These are phyloP conservation scores for Pichia inconspicua DNA, from an alignment of 1,139 yeast genomes.

Conservation along the genomic window DNA sequence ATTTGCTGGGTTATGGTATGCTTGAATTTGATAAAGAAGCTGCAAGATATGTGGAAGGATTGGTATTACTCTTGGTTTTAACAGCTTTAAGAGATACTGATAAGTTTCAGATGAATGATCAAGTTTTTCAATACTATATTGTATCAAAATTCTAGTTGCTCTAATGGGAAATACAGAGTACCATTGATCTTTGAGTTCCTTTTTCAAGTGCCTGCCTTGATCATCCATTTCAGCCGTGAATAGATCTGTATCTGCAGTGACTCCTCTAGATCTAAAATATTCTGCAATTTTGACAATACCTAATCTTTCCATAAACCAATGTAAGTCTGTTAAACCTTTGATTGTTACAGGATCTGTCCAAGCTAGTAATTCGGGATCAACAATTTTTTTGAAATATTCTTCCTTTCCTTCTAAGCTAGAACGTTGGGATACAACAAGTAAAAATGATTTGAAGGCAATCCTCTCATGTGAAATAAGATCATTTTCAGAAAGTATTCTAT, in stretches of 20 bases:
- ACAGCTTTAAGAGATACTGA: slow-evolving; percentile 59
- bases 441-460: slow-evolving; percentile 86
- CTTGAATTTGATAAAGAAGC: slow-evolving; percentile 80
- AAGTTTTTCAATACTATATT: slow-evolving; percentile 87
- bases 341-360: slow-evolving; percentile 93
- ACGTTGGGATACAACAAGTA: slow-evolving; percentile 85
- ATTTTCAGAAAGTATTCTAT: slow-evolving; percentile 57
- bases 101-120: slow-evolving; percentile 73
- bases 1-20: slow-evolving; percentile 87
- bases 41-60: slow-evolving; percentile 86
- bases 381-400: slow-evolving; percentile 74
- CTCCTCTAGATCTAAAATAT: slow-evolving; percentile 77
- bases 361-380: slow-evolving; percentile 83
- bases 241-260: slow-evolving; percentile 67
- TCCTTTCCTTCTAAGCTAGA: slow-evolving; percentile 61
- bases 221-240: slow-evolving; percentile 83
- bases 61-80: slow-evolving; percentile 93
- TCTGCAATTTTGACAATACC: slow-evolving; percentile 92
- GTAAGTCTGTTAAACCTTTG: slow-evolving; percentile 79
- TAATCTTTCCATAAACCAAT: slow-evolving; percentile 96
- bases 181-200: slow-evolving; percentile 83
- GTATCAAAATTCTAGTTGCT: slow-evolving; percentile 90
- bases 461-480: slow-evolving; percentile 85
- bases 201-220: slow-evolving; percentile 69
- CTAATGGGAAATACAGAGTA: slow-evolving; percentile 89